These are phyloP conservation scores for Haematococcus lacustris DNA, from an alignment of 139 green algal genomes.

Conservation along the genomic window DNA sequence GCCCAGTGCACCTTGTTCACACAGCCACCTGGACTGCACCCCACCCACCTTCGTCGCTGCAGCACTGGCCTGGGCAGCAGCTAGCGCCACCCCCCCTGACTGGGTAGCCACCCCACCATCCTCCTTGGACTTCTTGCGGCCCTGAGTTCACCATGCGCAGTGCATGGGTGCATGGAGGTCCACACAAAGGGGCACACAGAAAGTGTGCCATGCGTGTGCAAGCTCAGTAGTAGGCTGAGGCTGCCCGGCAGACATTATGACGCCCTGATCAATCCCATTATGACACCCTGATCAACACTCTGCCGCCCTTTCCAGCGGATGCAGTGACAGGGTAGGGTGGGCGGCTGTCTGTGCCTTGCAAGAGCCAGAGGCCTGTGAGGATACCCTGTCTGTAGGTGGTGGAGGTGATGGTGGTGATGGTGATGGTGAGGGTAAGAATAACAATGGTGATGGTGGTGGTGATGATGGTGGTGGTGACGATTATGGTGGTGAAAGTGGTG, in stretches of 20 bases:
- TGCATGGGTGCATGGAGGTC: background rate
- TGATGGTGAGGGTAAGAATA: no score
- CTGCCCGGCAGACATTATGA: no score
- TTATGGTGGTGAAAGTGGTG: no score
- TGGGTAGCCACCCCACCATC: slow-evolving; percentile 19
- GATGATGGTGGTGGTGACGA: no score
- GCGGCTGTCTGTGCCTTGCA: no score
- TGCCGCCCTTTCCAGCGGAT: background rate
- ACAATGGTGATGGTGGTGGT: no score
- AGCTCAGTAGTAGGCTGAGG: no score
- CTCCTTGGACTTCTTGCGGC: slow-evolving; percentile 36
- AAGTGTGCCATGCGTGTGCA: background rate
- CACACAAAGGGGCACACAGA: background rate
- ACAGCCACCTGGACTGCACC: background rate
- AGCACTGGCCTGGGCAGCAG: slow-evolving; percentile 38
- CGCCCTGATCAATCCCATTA: background rate
- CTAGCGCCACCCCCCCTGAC: slow-evolving; percentile 42
- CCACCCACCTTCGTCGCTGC: slow-evolving; percentile 13
- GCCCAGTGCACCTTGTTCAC: no score
- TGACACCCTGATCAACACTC: background rate
- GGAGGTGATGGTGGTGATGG: no score
- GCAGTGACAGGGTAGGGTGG: background rate
- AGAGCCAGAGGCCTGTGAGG: no score
- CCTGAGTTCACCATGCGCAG: slow-evolving; percentile 13
- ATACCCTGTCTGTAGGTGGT: no score